Base-by-base conservation (phyloP, 805 yeast species). In the Candida anglica region DNA sequence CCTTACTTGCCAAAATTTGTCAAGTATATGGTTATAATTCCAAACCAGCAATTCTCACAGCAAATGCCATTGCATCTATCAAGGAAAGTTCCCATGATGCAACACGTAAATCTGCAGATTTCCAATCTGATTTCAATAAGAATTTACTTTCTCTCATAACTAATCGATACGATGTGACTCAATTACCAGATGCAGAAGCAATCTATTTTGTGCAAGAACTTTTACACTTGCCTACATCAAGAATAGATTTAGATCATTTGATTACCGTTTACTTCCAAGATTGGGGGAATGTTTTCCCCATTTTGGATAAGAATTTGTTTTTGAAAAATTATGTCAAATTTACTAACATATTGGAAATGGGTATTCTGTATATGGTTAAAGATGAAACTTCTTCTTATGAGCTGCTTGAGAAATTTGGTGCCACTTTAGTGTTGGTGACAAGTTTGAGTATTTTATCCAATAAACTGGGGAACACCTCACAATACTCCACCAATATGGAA, bases 201-300 rank as follows among this genome's bases (percentile, higher is more conserved):
- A 47, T 53, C 15, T 46, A 58, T 29, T 76, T 78, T 48, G 65
- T 78, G 36, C 40, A 34, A 7, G 41, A 52, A 9, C 40, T 51
- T 13, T 39, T 62, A 26, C 39, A 46, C 9, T 42, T 66, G 3
- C 71, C 71, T 1, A 77, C 77, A 3, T 63, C 80, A 15, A 69
- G 81, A 36, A 53, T 76, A 16, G 76, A 77, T 38, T 54, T 86
- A 37, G 95, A 88, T 54, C 77, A 78, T 17, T 67, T 85, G 19
- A 71, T 84, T 14, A 71, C 82, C 0, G 52, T 77, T 3, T 88
- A 74, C 51, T 87, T 86, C 58, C 79, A 77, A 41, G 81, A 82
- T 38, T 88, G 96, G 95, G 81, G 84, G 19, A 68, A 73, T 17
- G 58, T 77, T 4, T 64, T 81, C 15, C 94, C 95, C 0, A 66